These are phyloP conservation scores for Rhynchospora pubera DNA, from an alignment of 176 grass and related monocot species.

Conservation along the genomic window DNA sequence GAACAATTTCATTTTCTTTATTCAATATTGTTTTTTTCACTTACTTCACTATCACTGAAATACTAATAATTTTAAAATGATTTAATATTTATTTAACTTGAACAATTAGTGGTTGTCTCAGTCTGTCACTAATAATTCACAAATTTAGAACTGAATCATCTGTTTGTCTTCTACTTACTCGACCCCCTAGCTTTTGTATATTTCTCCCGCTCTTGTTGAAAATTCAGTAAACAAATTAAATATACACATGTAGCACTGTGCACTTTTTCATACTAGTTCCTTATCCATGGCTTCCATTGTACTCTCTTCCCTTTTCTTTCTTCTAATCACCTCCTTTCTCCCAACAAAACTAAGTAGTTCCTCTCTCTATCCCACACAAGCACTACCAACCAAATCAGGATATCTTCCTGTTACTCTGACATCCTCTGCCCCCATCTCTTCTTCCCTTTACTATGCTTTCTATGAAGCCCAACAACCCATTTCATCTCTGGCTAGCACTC, in stretches of 20 bases:
- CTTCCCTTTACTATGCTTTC: no score
- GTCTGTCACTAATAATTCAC: no score
- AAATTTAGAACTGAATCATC: not conserved
- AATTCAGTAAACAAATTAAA: not conserved
- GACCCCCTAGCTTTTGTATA: not conserved
- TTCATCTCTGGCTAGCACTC: constrained; percentile 15
- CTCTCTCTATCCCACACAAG: constrained; percentile 29
- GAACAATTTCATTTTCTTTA: no score
- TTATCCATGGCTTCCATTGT: not conserved
- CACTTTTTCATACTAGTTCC: not conserved
- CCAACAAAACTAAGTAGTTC: not conserved
- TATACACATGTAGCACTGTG: not conserved
- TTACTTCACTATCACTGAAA: not conserved
- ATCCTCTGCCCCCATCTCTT: constrained; percentile 20
- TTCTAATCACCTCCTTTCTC: not conserved
- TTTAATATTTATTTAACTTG: not conserved
- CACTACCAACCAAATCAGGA: constrained; percentile 45
- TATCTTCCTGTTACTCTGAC: constrained; percentile 34
- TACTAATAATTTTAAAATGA: not conserved
- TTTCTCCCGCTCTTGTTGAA: not conserved
- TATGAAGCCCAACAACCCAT: constrained; percentile 54
- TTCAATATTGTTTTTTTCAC: not conserved
- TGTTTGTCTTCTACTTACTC: not conserved
- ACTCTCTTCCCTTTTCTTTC: not conserved
- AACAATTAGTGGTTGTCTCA: not conserved